Evolutionary conservation across 345 rosid species (phyloP).

Genomic region (sweet orange (Citrus sinensis)): DNA sequence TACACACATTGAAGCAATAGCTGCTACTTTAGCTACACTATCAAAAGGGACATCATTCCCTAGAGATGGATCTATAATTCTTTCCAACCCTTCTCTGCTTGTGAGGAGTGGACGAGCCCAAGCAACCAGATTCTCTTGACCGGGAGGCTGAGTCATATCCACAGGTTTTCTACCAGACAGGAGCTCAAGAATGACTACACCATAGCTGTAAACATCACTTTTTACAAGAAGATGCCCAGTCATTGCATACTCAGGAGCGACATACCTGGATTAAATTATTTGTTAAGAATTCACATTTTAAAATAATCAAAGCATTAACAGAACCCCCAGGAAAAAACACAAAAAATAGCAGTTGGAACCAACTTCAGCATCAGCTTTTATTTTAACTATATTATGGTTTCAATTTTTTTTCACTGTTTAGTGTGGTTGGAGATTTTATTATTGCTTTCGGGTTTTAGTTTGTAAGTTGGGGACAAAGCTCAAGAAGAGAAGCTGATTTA

Average conservation of each 20-base stretch:
- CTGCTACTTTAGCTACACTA: constrained; percentile 82
- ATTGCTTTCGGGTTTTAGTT: too few species aligned
- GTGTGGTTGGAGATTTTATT: too few species aligned
- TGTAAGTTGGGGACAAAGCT: too few species aligned
- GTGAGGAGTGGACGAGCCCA: constrained; percentile 88
- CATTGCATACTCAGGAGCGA: constrained; percentile 99
- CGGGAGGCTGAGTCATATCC: constrained; percentile 85
- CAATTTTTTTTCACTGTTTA: too few species aligned
- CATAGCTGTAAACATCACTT: constrained; percentile 99
- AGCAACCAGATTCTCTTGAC: constrained; percentile 88
- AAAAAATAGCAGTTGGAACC: not conserved
- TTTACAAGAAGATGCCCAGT: constrained; percentile 95
- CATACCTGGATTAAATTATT: constrained; percentile 54
- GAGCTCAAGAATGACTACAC: constrained; percentile 96
- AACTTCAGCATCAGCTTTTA: too few species aligned
- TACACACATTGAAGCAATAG: constrained; percentile 96
- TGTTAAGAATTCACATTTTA: not conserved
- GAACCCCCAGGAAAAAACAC: not conserved
- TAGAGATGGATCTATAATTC: constrained; percentile 60
- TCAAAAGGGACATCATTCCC: constrained; percentile 68
- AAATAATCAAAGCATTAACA: not conserved
- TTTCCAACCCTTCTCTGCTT: constrained; percentile 69
- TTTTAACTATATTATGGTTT: too few species aligned
- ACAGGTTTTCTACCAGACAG: constrained; percentile 85
- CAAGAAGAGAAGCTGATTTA: too few species aligned